Conservation (phyloP, 176 grass and related monocot genomes). For the Metroxylon sagu region DNA sequence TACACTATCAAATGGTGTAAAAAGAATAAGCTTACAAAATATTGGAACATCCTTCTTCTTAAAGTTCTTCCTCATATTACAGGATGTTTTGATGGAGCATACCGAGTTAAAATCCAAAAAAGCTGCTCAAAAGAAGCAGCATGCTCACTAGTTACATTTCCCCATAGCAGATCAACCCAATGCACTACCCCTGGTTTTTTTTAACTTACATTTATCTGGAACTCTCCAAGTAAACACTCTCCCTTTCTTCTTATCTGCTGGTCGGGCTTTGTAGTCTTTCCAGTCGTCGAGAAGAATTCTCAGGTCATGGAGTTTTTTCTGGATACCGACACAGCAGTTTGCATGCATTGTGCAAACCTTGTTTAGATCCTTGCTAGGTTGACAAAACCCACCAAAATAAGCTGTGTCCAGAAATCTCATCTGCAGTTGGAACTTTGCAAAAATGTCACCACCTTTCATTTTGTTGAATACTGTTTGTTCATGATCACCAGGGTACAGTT, state of each 20-base stretch:
- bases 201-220: no score
- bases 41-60: no score
- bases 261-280: slow-evolving; percentile 36
- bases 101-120: no score
- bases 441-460: slow-evolving; percentile 27
- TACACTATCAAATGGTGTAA: no score
- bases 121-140: no score
- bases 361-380: slow-evolving; percentile 13
- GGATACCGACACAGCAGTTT: slow-evolving; percentile 40
- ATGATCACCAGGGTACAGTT: slow-evolving; percentile 38
- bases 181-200: no score
- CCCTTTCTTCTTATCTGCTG: slow-evolving; percentile 39
- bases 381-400: slow-evolving; percentile 36
- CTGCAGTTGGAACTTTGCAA: not conserved
- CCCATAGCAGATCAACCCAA: no score
- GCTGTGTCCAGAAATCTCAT: slow-evolving; percentile 37
- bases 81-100: no score
- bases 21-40: no score
- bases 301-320: slow-evolving; percentile 44
- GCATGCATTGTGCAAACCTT: slow-evolving; percentile 47
- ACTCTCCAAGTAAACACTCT: slow-evolving; percentile 39
- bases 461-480: slow-evolving; percentile 67
- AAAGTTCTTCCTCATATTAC: no score
- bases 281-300: slow-evolving; percentile 21
- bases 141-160: no score